Evolutionary conservation across 139 green algal genomes (phyloP), one percentile per base, ranked within the genome.

Genomic region (Spirogloea muscicola): DNA sequence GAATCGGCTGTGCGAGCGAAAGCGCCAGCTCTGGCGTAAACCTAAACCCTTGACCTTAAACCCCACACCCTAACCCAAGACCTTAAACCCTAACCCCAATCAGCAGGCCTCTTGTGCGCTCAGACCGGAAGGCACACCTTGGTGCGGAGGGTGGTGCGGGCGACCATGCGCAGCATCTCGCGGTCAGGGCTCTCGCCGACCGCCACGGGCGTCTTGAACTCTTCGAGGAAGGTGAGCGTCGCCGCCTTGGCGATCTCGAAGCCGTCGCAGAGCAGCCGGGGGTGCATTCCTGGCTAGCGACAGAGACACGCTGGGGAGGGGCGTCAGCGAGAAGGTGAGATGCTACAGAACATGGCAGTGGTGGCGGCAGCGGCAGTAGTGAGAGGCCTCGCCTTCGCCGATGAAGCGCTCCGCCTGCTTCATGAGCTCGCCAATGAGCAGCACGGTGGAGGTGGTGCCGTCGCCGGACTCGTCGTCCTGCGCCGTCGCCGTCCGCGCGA

Each of bases 401-500:
- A 99, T 84, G 70, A 94, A 96, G 0, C 94, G 86, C 83, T 98
- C 95, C 2, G 91, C 87, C 80, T 97, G 91, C 83, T 96, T 96
- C 92, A 99, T 94, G 6, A 99, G 81, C 84, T 99, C 95, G 0
- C 95, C 95, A 49, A 99, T 97, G 7, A 99, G 82, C 7, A 99
- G 84, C 64, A 99, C 95, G 6, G 87, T 97, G 21, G 90, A 93
- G 0, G 91, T 96, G 16, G 95, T 99, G 63, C 95, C 95, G 80
- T 99, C 95, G 3, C 91, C 94, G 25, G 90, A 96, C 36, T 97
- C 84, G 34, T 99, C 94, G 57, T 99, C 94, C 65, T 99, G 95
- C 1, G 95, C 95, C 3, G 97, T 93, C 21, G 95, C 95, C 33
- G 92, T 93, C 10, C 95, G 86, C 4, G 95, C 95, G 70, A 99